phyloP scores from a whole-genome alignment of 495 filamentous ascomycete species.

The Aspergillus avenaceus region DNA sequence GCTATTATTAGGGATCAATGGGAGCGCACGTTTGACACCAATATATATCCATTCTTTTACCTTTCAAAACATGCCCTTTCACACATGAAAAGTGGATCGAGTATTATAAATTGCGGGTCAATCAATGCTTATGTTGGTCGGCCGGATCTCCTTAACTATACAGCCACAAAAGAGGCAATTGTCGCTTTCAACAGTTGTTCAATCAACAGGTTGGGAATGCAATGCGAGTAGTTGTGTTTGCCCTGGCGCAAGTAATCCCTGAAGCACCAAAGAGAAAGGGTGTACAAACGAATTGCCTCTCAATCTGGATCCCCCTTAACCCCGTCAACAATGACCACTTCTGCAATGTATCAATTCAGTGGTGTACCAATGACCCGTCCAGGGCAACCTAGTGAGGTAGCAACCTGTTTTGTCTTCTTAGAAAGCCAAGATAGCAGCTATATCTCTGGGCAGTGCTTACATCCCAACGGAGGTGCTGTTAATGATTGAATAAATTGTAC shows the following conservation, averaged over 20 bases:
- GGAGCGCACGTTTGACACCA: conserved; percentile 68
- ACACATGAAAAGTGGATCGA: conserved; percentile 70
- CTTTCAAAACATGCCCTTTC: conserved; percentile 74
- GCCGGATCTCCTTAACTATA: conserved; percentile 82
- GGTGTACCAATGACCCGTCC: conserved; percentile 72
- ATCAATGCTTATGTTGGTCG: conserved; percentile 82
- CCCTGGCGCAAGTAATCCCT: conserved; percentile 59
- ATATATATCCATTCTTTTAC: conserved; percentile 72
- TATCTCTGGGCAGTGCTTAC: conserved; percentile 50
- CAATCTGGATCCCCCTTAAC: conserved; percentile 83
- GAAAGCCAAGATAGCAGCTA: conserved; percentile 67
- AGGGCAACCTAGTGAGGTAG: conserved; percentile 73
- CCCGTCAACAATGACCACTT: conserved; percentile 68
- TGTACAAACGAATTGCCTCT: not conserved
- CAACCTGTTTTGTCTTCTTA: conserved; percentile 76
- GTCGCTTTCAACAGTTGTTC: conserved; percentile 76
- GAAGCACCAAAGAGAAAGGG: not conserved
- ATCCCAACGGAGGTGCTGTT: conserved; percentile 59
- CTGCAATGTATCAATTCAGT: conserved; percentile 68
- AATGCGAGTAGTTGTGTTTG: conserved; percentile 80
- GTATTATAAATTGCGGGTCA: conserved; percentile 80
- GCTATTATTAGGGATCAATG: conserved; percentile 60
- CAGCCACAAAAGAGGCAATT: conserved; percentile 78
- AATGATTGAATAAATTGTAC: conserved; percentile 30
- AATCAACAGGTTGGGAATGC: conserved; percentile 70